Evolutionary conservation across 148 eudicot species (phyloP).

Genomic region (Pouteria glomerata): DNA sequence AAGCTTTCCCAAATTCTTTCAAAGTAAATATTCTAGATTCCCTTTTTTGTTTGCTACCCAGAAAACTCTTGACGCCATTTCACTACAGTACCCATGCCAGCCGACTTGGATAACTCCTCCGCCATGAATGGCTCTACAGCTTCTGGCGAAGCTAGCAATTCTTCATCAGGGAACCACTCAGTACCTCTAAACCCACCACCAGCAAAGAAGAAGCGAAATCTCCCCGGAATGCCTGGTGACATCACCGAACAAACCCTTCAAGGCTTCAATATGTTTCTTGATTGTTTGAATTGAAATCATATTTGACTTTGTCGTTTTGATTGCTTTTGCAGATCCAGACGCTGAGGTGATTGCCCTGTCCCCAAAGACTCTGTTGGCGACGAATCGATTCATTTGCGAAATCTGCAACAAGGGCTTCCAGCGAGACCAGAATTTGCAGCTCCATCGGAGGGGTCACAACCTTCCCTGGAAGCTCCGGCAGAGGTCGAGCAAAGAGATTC

Average conservation of each 20-base stretch:
- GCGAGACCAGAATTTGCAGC: conserved; percentile 79
- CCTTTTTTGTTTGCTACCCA: conserved; percentile 1
- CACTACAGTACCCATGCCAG: conserved; percentile 41
- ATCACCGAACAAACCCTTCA: neutral
- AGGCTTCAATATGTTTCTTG: neutral
- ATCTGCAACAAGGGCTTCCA: conserved; percentile 88
- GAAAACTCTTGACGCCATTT: conserved; percentile 14
- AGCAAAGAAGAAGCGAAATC: conserved; percentile 63
- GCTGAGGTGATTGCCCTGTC: conserved; percentile 88
- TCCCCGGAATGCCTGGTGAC: conserved; percentile 94
- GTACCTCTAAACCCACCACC: conserved; percentile 39
- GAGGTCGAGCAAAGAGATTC: conserved; percentile 60
- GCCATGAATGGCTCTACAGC: conserved; percentile 48
- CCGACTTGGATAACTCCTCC: conserved; percentile 45
- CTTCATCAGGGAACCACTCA: conserved; percentile 50
- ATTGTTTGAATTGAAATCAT: neutral
- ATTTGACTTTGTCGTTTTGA: neutral
- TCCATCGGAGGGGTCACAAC: conserved; percentile 84
- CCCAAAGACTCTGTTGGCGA: conserved; percentile 70
- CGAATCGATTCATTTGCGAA: conserved; percentile 78
- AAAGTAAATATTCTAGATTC: conserved; percentile 12
- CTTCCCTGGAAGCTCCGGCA: conserved; percentile 89
- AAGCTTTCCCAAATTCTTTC: conserved; percentile 12
- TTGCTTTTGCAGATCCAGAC: conserved; percentile 53
- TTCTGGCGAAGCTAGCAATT: conserved; percentile 66